Conservation (phyloP, 2,329 filamentous ascomycete species). For the Penicillium sumatraense region DNA sequence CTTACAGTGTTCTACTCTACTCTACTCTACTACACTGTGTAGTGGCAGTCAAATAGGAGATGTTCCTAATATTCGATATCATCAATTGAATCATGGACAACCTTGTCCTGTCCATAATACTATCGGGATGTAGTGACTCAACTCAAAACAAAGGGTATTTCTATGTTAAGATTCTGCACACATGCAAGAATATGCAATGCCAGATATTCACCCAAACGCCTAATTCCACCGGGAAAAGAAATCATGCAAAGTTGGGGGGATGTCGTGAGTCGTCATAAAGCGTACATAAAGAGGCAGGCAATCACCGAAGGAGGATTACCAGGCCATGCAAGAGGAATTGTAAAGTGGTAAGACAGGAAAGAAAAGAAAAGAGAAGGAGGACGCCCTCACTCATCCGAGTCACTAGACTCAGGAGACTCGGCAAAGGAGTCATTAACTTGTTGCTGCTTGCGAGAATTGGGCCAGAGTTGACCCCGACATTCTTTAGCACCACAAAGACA, state of each 20-base stretch:
- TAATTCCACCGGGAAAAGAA: background rate
- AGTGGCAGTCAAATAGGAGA: no score
- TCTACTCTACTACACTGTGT: no score
- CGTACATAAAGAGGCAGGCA: background rate
- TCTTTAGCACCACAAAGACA: constrained; percentile 51
- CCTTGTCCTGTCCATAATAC: no score
- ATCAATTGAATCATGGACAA: no score
- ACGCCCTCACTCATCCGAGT: background rate
- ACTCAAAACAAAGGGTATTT: background rate
- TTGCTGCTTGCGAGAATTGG: constrained; percentile 43
- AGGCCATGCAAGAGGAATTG: background rate
- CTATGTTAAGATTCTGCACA: background rate
- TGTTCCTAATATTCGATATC: no score
- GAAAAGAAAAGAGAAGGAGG: background rate
- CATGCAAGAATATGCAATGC: background rate
- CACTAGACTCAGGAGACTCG: background rate
- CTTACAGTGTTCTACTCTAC: background rate
- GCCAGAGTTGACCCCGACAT: constrained; percentile 52
- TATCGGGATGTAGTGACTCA: no score
- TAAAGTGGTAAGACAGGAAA: background rate
- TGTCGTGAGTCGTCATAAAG: background rate
- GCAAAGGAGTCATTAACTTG: background rate
- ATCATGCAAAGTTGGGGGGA: background rate
- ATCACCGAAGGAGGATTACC: background rate
- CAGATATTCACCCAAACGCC: background rate